These are phyloP conservation scores for Solanum acaule DNA, from an alignment of 257 asterid genomes.

Conservation along the genomic window DNA sequence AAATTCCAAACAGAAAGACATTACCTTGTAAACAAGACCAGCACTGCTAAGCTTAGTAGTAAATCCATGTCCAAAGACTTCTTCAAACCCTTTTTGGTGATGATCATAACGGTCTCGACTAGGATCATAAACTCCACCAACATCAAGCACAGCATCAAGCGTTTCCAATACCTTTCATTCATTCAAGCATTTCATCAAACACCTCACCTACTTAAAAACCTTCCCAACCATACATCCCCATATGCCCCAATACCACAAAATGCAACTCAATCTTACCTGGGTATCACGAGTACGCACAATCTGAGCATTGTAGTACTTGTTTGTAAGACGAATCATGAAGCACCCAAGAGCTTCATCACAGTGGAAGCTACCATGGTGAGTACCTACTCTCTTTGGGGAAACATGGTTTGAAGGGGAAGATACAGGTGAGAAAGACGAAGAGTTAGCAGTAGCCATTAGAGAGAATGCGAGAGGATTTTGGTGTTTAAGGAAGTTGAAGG, in stretches of 20 bases:
- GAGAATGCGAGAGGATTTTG: not conserved
- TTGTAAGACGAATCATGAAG: conserved; percentile 17
- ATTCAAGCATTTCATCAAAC: not conserved
- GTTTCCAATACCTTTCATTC: conserved; percentile 8
- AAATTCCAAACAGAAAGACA: not conserved
- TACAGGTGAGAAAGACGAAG: not conserved
- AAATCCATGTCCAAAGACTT: conserved; percentile 16
- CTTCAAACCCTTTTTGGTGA: conserved; percentile 18
- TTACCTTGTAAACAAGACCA: conserved; percentile 23
- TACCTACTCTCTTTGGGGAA: conserved; percentile 3
- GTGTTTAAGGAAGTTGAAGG: not conserved
- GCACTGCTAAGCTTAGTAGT: conserved; percentile 20
- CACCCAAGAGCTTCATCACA: conserved; percentile 19
- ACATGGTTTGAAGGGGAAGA: not conserved
- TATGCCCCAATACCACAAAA: not conserved
- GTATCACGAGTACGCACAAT: conserved; percentile 12
- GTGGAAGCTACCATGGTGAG: conserved; percentile 20
- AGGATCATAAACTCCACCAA: conserved; percentile 34
- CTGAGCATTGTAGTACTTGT: conserved; percentile 7
- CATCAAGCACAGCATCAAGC: conserved; percentile 35
- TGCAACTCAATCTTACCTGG: not conserved
- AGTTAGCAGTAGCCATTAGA: not conserved
- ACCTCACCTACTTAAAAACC: not conserved
- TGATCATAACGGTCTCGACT: conserved; percentile 35
- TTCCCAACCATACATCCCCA: not conserved